A percentile compares a stretch with the other conserved stretches of the same genome.
These are phyloP conservation scores for Hansenula anomala DNA, from an alignment of 1,139 yeast species.

Conservation along the genomic window DNA sequence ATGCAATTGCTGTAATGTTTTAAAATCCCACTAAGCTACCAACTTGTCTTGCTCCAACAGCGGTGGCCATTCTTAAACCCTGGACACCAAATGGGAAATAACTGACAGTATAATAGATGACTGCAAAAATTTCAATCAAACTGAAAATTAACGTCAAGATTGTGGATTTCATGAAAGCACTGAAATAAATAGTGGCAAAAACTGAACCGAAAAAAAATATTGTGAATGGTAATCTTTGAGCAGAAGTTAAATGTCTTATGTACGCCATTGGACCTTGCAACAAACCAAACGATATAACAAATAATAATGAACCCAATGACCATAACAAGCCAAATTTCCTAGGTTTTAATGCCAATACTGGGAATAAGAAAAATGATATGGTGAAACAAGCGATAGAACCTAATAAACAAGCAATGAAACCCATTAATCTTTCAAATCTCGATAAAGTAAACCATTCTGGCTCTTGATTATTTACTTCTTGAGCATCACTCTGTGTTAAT, in stretches of 20 bases:
- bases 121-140: constrained; percentile 74
- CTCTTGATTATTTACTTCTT: constrained; percentile 39
- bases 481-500: constrained; percentile 43
- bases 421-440: constrained; percentile 73
- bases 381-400: constrained; percentile 80
- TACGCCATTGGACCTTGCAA: constrained; percentile 89
- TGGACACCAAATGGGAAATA: constrained; percentile 96
- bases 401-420: constrained; percentile 71
- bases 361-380: constrained; percentile 77
- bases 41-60: constrained; percentile 73
- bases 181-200: constrained; percentile 55
- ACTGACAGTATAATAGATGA: constrained; percentile 81
- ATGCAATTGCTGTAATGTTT: neutral
- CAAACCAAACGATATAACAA: constrained; percentile 85
- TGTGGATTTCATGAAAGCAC: constrained; percentile 59
- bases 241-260: constrained; percentile 65
- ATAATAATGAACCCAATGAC: constrained; percentile 87
- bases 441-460: constrained; percentile 60
- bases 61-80: constrained; percentile 76
- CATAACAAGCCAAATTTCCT: constrained; percentile 86
- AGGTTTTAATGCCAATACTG: constrained; percentile 86
- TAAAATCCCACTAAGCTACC: constrained; percentile 41
- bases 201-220: constrained; percentile 74
- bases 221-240: constrained; percentile 76
- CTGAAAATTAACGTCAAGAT: constrained; percentile 74